A percentile compares a stretch with the other conserved stretches of the same genome.
Evolutionary conservation across 352 stramenopile species (phyloP).

Genomic region (Phytophthora pinifolia): DNA sequence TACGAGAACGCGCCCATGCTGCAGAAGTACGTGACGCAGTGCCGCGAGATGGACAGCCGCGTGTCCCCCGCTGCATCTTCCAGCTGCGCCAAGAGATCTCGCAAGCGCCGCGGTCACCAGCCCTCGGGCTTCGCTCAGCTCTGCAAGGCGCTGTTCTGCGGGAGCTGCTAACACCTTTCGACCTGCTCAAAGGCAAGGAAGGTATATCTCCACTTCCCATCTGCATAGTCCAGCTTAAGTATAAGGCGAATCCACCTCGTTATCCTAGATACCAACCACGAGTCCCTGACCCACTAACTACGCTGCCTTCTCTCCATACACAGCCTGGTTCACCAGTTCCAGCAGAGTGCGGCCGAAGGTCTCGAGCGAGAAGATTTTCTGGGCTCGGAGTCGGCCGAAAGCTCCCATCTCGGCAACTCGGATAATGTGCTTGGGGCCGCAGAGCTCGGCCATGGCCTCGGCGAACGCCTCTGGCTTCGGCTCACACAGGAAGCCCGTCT

Average conservation of each 20-base stretch:
- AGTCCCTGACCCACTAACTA: slow-evolving; percentile 2
- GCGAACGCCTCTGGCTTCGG: slow-evolving; percentile 60
- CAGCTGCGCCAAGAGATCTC: slow-evolving; percentile 24
- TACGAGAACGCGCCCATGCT: slow-evolving; percentile 87
- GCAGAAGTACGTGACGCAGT: slow-evolving; percentile 84
- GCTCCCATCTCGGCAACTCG: slow-evolving; percentile 47
- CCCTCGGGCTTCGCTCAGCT: slow-evolving; percentile 16
- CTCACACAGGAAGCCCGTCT: slow-evolving; percentile 84
- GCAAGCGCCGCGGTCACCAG: slow-evolving; percentile 14
- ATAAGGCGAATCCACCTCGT: slow-evolving; percentile 18
- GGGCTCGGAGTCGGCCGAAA: slow-evolving; percentile 51
- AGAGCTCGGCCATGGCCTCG: slow-evolving; percentile 61
- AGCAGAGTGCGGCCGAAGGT: slow-evolving; percentile 71
- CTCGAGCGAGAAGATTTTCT: slow-evolving; percentile 69
- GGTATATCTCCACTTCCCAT: slow-evolving; percentile 18
- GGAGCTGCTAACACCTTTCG: slow-evolving; percentile 10
- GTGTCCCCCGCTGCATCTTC: slow-evolving; percentile 34
- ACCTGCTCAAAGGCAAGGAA: not conserved
- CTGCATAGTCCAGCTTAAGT: slow-evolving; percentile 22
- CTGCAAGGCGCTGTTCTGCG: slow-evolving; percentile 32
- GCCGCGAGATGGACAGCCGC: slow-evolving; percentile 42
- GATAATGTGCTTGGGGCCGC: slow-evolving; percentile 28
- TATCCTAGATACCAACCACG: slow-evolving; percentile 7
- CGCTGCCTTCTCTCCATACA: slow-evolving; percentile 34
- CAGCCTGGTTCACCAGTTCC: slow-evolving; percentile 40